phyloP scores from a whole-genome alignment of 179 eudicot genomes.

The Silene noctiflora region DNA sequence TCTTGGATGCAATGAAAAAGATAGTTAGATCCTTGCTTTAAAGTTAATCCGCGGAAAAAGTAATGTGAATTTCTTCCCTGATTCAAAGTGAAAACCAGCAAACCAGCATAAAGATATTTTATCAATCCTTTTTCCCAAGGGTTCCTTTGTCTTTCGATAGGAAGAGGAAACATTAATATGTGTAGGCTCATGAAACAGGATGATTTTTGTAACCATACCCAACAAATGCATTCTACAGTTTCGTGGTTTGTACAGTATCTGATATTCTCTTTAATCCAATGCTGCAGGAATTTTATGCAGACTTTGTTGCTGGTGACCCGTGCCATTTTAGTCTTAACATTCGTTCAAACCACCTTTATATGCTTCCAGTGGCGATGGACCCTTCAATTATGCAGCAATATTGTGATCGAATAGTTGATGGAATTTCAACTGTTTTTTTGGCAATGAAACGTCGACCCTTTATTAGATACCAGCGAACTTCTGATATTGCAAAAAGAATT shows the following conservation, averaged over 20 bases:
- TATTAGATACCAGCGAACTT: slow-evolving; percentile 77
- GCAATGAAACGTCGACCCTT: slow-evolving; percentile 82
- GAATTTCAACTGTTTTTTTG: slow-evolving; percentile 74
- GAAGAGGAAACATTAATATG: not conserved
- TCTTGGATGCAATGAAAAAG: no score
- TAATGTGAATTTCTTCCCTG: no score
- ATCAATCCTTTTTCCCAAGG: not conserved
- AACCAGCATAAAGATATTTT: no score
- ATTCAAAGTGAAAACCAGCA: no score
- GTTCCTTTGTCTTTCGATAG: not conserved
- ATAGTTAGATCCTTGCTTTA: no score
- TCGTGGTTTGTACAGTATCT: not conserved
- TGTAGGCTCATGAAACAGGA: not conserved
- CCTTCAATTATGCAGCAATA: slow-evolving; percentile 63
- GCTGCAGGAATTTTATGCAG: slow-evolving; percentile 89
- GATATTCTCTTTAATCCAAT: slow-evolving; percentile 6
- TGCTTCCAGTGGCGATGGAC: slow-evolving; percentile 87
- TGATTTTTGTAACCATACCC: no score
- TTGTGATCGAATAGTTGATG: slow-evolving; percentile 84
- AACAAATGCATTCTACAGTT: not conserved
- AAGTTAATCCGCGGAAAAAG: no score
- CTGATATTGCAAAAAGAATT: slow-evolving; percentile 84
- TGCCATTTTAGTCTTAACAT: slow-evolving; percentile 71
- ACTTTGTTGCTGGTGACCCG: slow-evolving; percentile 77
- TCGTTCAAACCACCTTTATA: slow-evolving; percentile 67